Conservation (phyloP, 768 basidiomycete species). For the Boletus vinaceobasis region DNA sequence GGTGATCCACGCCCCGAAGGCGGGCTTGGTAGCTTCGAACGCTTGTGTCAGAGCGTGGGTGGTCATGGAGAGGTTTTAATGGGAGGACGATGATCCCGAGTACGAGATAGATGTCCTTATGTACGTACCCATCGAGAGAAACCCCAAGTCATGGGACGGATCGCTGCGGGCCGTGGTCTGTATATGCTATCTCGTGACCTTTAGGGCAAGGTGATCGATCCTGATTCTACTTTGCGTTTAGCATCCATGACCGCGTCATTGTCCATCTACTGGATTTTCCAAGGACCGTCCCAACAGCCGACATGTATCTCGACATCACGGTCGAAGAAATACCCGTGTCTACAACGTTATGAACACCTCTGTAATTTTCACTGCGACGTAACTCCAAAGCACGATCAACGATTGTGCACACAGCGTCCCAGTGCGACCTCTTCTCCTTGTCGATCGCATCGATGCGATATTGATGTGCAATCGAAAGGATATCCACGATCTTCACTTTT, state of each 20-base stretch:
- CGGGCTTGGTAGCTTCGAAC: slow-evolving; percentile 54
- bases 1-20: slow-evolving; percentile 68
- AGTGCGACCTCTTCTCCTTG: background rate
- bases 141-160: slow-evolving; percentile 6
- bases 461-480: background rate
- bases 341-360: background rate
- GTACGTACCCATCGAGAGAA: slow-evolving; percentile 1
- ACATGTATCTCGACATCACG: background rate
- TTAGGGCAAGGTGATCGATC: background rate
- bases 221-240: background rate
- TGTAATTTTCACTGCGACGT: background rate
- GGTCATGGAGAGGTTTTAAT: slow-evolving; percentile 37
- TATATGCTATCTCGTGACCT: no score
- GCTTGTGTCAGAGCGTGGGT: slow-evolving; percentile 51
- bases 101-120: background rate
- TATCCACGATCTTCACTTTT: background rate
- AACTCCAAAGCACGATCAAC: background rate
- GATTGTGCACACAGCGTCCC: background rate
- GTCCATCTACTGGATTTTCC: no score
- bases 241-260: background rate
- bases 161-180: background rate
- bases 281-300: background rate
- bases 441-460: background rate
- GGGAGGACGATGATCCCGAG: background rate
- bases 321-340: background rate